Evolutionary conservation across 345 rosid species (phyloP), one percentile per base, ranked within the genome.

Genomic region (Eucalyptus cladocalyx): DNA sequence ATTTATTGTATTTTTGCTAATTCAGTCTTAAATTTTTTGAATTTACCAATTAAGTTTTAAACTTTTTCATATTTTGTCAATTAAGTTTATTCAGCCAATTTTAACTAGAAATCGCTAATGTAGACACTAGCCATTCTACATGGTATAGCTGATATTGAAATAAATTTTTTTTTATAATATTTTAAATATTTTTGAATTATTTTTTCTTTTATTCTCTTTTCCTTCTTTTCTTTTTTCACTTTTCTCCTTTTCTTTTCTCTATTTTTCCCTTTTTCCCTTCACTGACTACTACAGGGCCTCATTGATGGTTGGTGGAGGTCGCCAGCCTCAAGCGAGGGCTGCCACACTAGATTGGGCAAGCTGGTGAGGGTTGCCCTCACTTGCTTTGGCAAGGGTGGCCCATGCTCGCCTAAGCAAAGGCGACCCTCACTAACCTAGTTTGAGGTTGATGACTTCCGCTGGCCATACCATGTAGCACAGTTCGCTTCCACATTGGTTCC

Each of bases 381-480:
- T 56, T 56, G 62, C 30, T 1, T 56, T 9, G 62, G 30, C 6
- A 1, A 56, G 30, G 62, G 62, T 0, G 30, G 30, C 62, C 62
- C 12, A 56, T 0, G 1, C 62, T 56, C 2, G 1, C 62, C 62
- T 56, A 56, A 56, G 30, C 6, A 56, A 56, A 3, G 30, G 13
- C 0, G 6, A 56, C 62, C 30, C 30, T 24, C 13, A 1, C 13
- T 2, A 2, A 11, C 62, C 62, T 56, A 56, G 30, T 24, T 23
- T 24, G 28, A 24, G 30, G 30, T 24, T 0, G 6, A 6, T 56
- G 30, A 10, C 6, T 24, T 56, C 6, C 3, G 0, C 1, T 24
- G 6, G 62, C 9, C 62, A 56, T 56, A 24, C 0, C 62, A 10
- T 0, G 1, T 56, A 1, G 1, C 1, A 56, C 1, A 0, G 30